phyloP scores from a whole-genome alignment of 176 grass and related monocot genomes.

The Oryza nivara region DNA sequence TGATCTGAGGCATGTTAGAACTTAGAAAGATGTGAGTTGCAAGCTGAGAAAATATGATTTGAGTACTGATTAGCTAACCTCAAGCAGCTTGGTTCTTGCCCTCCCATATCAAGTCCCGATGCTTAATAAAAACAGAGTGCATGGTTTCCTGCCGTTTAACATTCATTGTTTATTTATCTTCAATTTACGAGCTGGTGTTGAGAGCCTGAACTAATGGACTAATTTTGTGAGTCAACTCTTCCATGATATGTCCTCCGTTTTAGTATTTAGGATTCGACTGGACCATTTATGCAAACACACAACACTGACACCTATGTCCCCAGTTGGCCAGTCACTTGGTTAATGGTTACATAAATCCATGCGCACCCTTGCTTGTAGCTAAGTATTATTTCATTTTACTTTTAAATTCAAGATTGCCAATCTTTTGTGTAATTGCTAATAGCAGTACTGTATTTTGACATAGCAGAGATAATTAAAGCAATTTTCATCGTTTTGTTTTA shows the following conservation, averaged over 20 bases:
- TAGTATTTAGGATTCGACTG: not conserved
- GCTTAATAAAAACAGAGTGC: not conserved
- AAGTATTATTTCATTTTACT: not conserved
- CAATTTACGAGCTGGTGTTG: not conserved
- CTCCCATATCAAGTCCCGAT: not conserved
- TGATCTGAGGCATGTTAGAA: not conserved
- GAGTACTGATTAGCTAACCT: constrained; percentile 8
- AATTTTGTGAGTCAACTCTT: not conserved
- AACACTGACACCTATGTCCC: not conserved
- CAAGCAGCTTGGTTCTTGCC: not conserved
- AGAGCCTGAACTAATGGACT: not conserved
- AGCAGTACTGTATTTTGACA: not conserved
- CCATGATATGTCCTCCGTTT: not conserved
- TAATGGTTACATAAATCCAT: constrained; percentile 1
- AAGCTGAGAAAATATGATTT: constrained; percentile 1
- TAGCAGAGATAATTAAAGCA: not conserved
- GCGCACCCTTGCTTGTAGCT: constrained; percentile 2
- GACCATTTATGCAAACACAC: not conserved
- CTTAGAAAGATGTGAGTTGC: not conserved
- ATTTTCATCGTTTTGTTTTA: not conserved
- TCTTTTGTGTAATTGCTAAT: constrained; percentile 11
- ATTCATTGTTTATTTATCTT: constrained; percentile 9
- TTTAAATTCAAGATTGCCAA: constrained; percentile 19
- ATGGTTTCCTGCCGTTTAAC: not conserved
- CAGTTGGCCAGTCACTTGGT: not conserved